A percentile compares a stretch with the other conserved stretches of the same genome.
These are phyloP conservation scores for Tuber microsphaerosporum DNA, from an alignment of 495 filamentous ascomycete genomes.

Conservation along the genomic window DNA sequence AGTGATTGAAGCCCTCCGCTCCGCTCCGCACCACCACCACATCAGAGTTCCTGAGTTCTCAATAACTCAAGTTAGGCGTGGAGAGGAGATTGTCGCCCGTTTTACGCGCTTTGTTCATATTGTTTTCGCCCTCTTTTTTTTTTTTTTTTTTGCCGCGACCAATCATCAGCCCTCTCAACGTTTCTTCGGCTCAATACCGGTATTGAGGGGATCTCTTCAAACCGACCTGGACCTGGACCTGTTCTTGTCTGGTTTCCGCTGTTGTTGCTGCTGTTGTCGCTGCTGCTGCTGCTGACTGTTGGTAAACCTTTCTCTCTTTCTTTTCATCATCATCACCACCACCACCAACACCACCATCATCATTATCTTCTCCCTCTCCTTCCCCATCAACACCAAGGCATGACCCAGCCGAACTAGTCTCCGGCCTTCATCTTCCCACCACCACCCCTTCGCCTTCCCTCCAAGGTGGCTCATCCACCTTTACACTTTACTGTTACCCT, in stretches of 20 bases:
- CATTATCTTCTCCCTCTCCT: conserved; percentile 13
- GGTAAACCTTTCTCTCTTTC: conserved; percentile 10
- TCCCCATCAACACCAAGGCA: conserved; percentile 6
- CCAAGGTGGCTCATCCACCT: conserved; percentile 15
- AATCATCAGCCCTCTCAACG: conserved; percentile 12
- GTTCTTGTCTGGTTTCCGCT: conserved; percentile 1
- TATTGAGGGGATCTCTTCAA: conserved; percentile 25
- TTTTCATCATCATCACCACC: conserved; percentile 19
- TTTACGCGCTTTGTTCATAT: conserved; percentile 5
- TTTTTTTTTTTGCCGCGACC: conserved; percentile 15
- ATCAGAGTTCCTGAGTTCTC: neutral
- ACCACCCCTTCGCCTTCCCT: conserved; percentile 5
- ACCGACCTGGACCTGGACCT: neutral
- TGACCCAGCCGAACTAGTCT: conserved; percentile 4
- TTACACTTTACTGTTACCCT: conserved; percentile 10
- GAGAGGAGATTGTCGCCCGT: conserved; percentile 2
- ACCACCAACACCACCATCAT: conserved; percentile 42
- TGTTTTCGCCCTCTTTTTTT: conserved; percentile 1
- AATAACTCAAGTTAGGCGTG: neutral
- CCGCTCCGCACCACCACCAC: too few species aligned
- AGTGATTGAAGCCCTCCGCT: neutral
- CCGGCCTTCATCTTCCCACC: conserved; percentile 23
- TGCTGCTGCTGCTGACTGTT: conserved; percentile 20
- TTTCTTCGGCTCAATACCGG: conserved; percentile 2
- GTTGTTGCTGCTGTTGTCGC: neutral